Conservation (phyloP, 148 eudicot genomes). For the Polygonum aviculare region DNA sequence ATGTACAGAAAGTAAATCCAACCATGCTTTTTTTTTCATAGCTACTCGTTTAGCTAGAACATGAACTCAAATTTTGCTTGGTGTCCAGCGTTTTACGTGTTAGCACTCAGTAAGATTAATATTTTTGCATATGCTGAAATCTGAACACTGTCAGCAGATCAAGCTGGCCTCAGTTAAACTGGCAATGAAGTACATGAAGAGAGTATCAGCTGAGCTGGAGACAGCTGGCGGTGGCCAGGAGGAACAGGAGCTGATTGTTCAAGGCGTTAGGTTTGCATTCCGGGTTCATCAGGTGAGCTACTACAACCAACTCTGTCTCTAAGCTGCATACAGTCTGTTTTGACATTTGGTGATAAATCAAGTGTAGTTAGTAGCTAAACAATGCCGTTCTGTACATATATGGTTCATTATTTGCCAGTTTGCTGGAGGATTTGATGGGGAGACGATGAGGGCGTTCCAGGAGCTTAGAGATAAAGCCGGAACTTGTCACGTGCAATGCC, state of each 20-base stretch:
- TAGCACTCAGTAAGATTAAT: neutral
- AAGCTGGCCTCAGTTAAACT: slow-evolving; percentile 92
- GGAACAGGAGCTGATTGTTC: slow-evolving; percentile 90
- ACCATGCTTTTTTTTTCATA: no score
- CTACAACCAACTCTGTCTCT: neutral
- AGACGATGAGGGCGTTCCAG: slow-evolving; percentile 92
- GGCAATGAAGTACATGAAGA: slow-evolving; percentile 92
- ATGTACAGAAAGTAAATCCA: neutral
- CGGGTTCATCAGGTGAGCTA: slow-evolving; percentile 85
- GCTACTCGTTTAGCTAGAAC: no score
- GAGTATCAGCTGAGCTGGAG: slow-evolving; percentile 93
- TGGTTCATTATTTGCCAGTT: slow-evolving; percentile 30
- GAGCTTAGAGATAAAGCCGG: slow-evolving; percentile 88
- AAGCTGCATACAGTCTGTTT: neutral
- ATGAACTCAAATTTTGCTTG: neutral
- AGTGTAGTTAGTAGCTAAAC: neutral
- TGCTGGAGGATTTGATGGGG: slow-evolving; percentile 97
- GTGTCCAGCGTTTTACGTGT: neutral
- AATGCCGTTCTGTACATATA: neutral
- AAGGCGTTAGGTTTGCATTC: slow-evolving; percentile 91
- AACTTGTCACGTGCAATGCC: slow-evolving; percentile 45
- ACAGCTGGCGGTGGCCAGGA: slow-evolving; percentile 59
- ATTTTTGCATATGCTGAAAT: neutral
- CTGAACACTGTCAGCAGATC: slow-evolving; percentile 36
- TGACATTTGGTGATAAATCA: neutral